Conservation (phyloP, 2,329 filamentous ascomycete genomes). For the Colletotrichum spinosum region DNA sequence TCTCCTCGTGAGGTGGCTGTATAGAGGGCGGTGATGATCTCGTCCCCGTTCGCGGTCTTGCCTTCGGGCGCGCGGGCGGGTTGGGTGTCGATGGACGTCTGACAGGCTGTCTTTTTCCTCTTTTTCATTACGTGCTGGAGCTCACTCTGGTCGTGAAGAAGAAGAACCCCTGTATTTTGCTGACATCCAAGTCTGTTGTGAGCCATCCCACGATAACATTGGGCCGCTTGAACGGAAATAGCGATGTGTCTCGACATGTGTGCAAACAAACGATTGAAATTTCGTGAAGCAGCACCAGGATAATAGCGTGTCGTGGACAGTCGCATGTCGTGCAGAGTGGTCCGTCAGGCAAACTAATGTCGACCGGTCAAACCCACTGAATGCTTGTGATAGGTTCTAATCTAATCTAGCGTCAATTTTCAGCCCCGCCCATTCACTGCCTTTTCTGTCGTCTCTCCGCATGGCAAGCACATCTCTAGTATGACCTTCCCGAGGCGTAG, state of each 20-base stretch:
- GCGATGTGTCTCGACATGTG: too few relatives aligned
- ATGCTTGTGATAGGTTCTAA: slow-evolving; percentile 4
- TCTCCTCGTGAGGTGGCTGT: slow-evolving; percentile 58
- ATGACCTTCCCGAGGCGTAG: slow-evolving; percentile 30
- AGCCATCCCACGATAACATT: too few relatives aligned
- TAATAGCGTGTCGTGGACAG: too few relatives aligned
- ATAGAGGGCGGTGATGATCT: slow-evolving; percentile 95
- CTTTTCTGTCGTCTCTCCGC: neutral
- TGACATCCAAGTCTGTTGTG: too few relatives aligned
- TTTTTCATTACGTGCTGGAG: slow-evolving; percentile 66
- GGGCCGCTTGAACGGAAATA: too few relatives aligned
- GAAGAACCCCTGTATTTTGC: slow-evolving; percentile 42
- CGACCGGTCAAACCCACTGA: neutral
- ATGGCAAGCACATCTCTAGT: neutral
- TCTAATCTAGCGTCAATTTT: slow-evolving; percentile 12
- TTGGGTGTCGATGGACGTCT: slow-evolving; percentile 91
- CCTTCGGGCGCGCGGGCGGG: slow-evolving; percentile 81
- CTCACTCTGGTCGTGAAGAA: slow-evolving; percentile 63
- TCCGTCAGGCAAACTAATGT: too few relatives aligned
- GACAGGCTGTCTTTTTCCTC: slow-evolving; percentile 74
- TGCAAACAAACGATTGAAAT: too few relatives aligned
- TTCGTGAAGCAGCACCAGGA: too few relatives aligned
- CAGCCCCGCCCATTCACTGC: neutral
- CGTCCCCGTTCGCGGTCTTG: slow-evolving; percentile 78
- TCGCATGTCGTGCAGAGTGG: too few relatives aligned